Evolutionary conservation across 208 protist species (phyloP).

Genomic region (Leishmania braziliensis): DNA sequence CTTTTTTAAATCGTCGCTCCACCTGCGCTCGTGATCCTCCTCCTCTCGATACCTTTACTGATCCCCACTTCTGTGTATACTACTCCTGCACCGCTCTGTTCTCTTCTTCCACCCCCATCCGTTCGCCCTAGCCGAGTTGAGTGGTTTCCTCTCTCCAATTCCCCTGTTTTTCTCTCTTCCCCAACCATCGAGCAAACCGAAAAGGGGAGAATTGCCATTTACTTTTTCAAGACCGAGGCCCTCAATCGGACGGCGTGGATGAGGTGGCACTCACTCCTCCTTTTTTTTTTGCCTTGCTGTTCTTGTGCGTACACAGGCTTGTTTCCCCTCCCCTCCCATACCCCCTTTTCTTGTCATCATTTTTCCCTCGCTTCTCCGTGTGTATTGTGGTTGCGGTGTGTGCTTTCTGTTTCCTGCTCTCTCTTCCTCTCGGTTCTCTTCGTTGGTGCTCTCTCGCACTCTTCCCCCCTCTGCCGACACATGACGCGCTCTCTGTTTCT

Average conservation of each 20-base stretch:
- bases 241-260: too few species aligned
- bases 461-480: background rate
- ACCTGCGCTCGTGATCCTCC: background rate
- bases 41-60: background rate
- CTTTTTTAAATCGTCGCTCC: background rate
- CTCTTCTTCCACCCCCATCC: background rate
- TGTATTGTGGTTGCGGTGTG: background rate
- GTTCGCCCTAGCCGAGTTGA: background rate
- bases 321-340: background rate
- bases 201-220: too few species aligned
- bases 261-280: too few species aligned
- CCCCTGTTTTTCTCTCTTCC: background rate
- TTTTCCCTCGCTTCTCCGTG: slow-evolving; percentile 7
- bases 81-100: background rate
- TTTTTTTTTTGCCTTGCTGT: slow-evolving; percentile 18
- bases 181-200: background rate
- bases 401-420: slow-evolving; percentile 10
- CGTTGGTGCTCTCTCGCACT: background rate
- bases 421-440: slow-evolving; percentile 3
- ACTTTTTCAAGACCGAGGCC: too few species aligned
- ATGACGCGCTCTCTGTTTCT: background rate
- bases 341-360: slow-evolving; percentile 6
- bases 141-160: background rate
- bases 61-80: background rate
- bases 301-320: slow-evolving; percentile 6